Base-by-base conservation (phyloP, 768 basidiomycete species). In the Cubamyces sp. region DNA sequence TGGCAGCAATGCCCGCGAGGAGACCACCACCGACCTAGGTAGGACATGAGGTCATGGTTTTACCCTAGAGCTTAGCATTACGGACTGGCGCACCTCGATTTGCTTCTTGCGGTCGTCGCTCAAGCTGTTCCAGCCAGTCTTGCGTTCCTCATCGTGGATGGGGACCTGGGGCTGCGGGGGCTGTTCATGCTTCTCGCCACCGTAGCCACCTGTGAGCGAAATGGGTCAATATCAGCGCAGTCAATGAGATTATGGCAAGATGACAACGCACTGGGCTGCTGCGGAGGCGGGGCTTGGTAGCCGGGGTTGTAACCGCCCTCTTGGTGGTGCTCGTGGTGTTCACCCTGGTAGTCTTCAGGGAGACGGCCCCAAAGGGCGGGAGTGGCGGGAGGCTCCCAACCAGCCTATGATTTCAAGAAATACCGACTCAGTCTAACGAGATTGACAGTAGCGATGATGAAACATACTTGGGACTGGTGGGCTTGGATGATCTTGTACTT, bases 401-500 rank as follows among this genome's bases (percentile, higher is more conserved):
- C 87, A 26, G 77, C 64, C 88, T 91, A 67, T 26, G 28, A 4
- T 25, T 41, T 9, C 5, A 26, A 5, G 42, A 39, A 11, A 21
- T 26, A 43, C 9, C 49, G 41, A 39, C 7, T 47, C 18, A 53
- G 5, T 49, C 57, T 11, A 48, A n/a, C 7, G 3, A n/a, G 23
- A n/a, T 37, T 15, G 43, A 16, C 4, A 4, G 43, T 26, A 30
- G 15, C 23, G 49, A 42, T 4, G 15, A 37, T 11, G 34, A 45
- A 28, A 57, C 53, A 40, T 64, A 84, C 88, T 81, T 90, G 87
- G 30, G 90, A 89, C 55, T 70, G 74, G 75, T 92, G 90, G 9
- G 87, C 77, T 69, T 90, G 88, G 65, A 91, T 84, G 74, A 87
- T 87, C 74, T 84, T 86, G 78, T 90, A 92, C 43, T 73, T 74